Base-by-base conservation (phyloP, 805 yeast genomes). In the Teunomyces kruisii region DNA sequence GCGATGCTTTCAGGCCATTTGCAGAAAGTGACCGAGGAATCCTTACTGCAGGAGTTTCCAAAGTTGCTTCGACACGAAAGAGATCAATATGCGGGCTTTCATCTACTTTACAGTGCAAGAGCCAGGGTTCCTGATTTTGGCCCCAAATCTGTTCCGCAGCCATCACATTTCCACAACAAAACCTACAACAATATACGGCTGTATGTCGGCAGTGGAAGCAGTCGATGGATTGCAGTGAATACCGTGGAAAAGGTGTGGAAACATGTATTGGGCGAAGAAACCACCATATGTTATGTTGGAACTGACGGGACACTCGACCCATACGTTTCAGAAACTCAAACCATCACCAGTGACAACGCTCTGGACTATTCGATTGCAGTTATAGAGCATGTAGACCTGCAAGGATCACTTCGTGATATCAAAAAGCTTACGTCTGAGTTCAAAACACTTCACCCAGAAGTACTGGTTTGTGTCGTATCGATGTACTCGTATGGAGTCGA, bases 1-100 rank as follows among this genome's bases (percentile, higher is more conserved):
- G 44, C 46, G 14, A 53, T 58, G 57, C 28, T 58, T 5, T 49
- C 47, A 24, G 40, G 54, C 14, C 63, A 58, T 44, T 24, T 58
- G 14, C 42, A 43, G 35, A 32, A 19, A 17, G 24, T 35, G 26
- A 14, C 27, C 14, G 37, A 32, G 14, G 24, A 32, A 7, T 49
- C 43, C 14, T 27, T 45, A 16, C 27, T 26, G 16, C 53, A 50
- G 7, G 53, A 52, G 28, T 59, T 58, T 38, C 63, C 63, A 6
- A 31, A 43, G 41, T 39, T 58, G 14, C 38, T 50, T 3, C 39
- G 17, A 19, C 40, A 41, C 15, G 61, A 57, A 22, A 45, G 60
- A 19, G 35, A 37, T 14, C 22, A 42, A 27, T 56, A 55, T 43
- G 46, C 37, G 9, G 46, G 49, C 5, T 29, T 29, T 10, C 33